Percentiles rank a stretch among this genome's conserved stretches.
phyloP scores from a whole-genome alignment of 1,139 yeast species.

The Diutina pseudorugosa region DNA sequence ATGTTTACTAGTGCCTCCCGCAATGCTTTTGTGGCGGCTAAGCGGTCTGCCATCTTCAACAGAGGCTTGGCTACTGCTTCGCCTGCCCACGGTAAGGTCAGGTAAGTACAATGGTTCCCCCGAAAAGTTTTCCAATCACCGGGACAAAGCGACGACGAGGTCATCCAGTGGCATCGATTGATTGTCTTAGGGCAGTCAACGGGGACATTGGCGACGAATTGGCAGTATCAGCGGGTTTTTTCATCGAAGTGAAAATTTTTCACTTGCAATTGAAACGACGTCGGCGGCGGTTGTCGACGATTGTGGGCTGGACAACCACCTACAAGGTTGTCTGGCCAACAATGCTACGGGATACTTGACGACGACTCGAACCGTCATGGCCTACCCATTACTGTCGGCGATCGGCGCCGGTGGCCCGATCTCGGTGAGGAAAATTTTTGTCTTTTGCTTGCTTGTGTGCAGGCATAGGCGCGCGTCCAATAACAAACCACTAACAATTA shows the following conservation, averaged over 20 bases:
- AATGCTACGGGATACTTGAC: not conserved
- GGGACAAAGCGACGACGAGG: not conserved
- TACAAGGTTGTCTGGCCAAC: not conserved
- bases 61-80: slow-evolving; percentile 88
- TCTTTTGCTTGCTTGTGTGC: not conserved
- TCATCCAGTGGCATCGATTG: not conserved
- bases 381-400: too few species aligned
- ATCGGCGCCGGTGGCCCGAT: not conserved
- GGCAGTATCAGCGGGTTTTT: not conserved
- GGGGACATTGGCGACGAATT: not conserved
- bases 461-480: not conserved
- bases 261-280: not conserved
- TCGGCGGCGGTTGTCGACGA: not conserved
- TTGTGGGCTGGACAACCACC: not conserved
- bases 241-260: not conserved
- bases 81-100: slow-evolving; percentile 76
- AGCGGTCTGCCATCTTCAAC: slow-evolving; percentile 63
- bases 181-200: not conserved
- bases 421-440: slow-evolving; percentile 2
- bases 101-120: slow-evolving; percentile 42
- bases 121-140: not conserved
- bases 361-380: too few species aligned
- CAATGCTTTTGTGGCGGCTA: slow-evolving; percentile 83
- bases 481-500: slow-evolving; percentile 16
- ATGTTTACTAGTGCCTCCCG: slow-evolving; percentile 83